Evolutionary conservation across 2,329 filamentous ascomycete species (phyloP).

Genomic region (Ramularia endophylla): DNA sequence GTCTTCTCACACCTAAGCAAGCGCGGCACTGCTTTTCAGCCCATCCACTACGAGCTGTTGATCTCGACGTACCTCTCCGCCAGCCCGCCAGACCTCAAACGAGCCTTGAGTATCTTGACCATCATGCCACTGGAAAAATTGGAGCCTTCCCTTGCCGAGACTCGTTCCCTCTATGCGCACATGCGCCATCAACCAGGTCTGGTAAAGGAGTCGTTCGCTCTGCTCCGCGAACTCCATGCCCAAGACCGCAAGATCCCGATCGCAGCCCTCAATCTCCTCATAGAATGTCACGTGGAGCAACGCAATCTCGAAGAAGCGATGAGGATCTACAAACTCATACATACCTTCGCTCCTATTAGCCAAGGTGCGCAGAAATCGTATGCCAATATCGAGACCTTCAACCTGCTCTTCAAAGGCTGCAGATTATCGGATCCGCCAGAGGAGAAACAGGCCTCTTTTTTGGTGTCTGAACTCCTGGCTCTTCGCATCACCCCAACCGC

Average conservation of each 20-base stretch:
- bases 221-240: slow-evolving; percentile 52
- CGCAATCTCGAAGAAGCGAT: slow-evolving; percentile 47
- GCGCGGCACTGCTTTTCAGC: slow-evolving; percentile 52
- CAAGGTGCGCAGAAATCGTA: slow-evolving; percentile 22
- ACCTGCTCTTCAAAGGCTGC: slow-evolving; percentile 42
- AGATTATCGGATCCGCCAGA: slow-evolving; percentile 27
- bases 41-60: slow-evolving; percentile 74
- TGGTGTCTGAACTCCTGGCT: slow-evolving; percentile 57
- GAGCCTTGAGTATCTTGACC: slow-evolving; percentile 63
- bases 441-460: slow-evolving; percentile 54
- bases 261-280: slow-evolving; percentile 46
- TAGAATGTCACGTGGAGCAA: slow-evolving; percentile 46
- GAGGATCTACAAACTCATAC: slow-evolving; percentile 56
- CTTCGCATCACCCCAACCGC: slow-evolving; percentile 49
- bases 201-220: slow-evolving; percentile 48
- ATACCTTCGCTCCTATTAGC: slow-evolving; percentile 33
- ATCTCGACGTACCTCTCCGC: slow-evolving; percentile 61
- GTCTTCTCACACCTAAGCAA: slow-evolving; percentile 61
- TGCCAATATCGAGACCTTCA: slow-evolving; percentile 52
- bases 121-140: slow-evolving; percentile 65
- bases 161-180: slow-evolving; percentile 55
- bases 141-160: slow-evolving; percentile 53
- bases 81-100: slow-evolving; percentile 50
- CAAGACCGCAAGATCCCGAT: slow-evolving; percentile 47
- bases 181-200: slow-evolving; percentile 46